Conservation (phyloP, 2,329 filamentous ascomycete species). For the Capronia coronata region DNA sequence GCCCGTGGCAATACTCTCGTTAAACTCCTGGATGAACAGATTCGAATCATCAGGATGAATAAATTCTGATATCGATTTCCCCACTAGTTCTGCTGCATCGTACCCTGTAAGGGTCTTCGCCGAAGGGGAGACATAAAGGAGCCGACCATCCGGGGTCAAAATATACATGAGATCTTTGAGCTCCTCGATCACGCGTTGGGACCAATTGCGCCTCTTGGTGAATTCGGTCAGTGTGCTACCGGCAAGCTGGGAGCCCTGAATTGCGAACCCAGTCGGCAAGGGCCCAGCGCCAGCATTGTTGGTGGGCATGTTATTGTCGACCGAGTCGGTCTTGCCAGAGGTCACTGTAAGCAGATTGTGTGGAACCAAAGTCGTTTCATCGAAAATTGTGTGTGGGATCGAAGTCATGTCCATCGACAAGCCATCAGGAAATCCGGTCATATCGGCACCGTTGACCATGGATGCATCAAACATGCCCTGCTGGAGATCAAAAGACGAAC, state of each 20-base stretch:
- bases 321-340: conserved; percentile 14
- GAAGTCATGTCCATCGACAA: conserved; percentile 38
- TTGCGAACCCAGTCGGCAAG: conserved; percentile 50
- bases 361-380: conserved; percentile 10
- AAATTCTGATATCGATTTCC: conserved; percentile 70
- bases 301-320: conserved; percentile 29
- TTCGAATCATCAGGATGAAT: conserved; percentile 80
- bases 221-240: conserved; percentile 57
- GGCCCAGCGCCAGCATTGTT: conserved; percentile 49
- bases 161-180: conserved; percentile 84
- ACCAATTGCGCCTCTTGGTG: conserved; percentile 69
- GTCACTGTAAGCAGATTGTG: conserved; percentile 15
- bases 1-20: conserved; percentile 79
- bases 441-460: conserved; percentile 40
- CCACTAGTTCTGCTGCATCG: conserved; percentile 61
- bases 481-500: conserved; percentile 18
- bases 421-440: conserved; percentile 44
- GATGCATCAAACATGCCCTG: conserved; percentile 23
- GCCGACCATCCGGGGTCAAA: conserved; percentile 72
- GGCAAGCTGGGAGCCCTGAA: conserved; percentile 35
- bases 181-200: conserved; percentile 81
- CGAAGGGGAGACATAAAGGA: conserved; percentile 80
- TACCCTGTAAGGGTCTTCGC: conserved; percentile 70
- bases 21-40: conserved; percentile 79
- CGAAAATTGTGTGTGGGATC: conserved; percentile 12